Percentiles rank a stretch among this genome's conserved stretches.
These are phyloP conservation scores for Euphrasia confusa DNA, from an alignment of 257 asterid species.

Conservation along the genomic window DNA sequence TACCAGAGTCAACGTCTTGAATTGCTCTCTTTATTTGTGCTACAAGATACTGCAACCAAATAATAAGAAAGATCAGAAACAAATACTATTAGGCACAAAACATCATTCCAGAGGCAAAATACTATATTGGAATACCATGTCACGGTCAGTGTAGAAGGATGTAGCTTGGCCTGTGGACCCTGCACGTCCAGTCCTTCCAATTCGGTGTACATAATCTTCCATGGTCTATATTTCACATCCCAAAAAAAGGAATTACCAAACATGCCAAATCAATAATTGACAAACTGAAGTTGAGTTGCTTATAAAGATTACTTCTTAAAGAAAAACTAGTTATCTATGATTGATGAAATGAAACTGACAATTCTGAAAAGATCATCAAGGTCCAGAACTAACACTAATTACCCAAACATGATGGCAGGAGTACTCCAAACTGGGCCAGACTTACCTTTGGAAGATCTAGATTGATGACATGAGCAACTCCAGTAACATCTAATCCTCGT, in stretches of 20 bases:
- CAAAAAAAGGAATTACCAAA: constrained; percentile 23
- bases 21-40: constrained; percentile 83
- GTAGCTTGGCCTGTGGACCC: constrained; percentile 88
- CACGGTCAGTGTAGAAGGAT: constrained; percentile 77
- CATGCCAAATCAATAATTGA: constrained; percentile 10
- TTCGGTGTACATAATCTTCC: constrained; percentile 92
- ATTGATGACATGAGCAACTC: constrained; percentile 81
- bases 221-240: constrained; percentile 45
- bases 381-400: constrained; percentile 1
- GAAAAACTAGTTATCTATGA: not conserved
- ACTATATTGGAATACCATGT: constrained; percentile 42
- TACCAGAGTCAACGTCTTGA: constrained; percentile 78
- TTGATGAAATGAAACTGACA: constrained; percentile 10
- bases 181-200: constrained; percentile 95
- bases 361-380: constrained; percentile 6
- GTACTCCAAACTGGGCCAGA: constrained; percentile 19
- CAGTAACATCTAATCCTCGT: constrained; percentile 85
- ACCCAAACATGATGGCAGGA: constrained; percentile 6
- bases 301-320: not conserved
- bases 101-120: constrained; percentile 19
- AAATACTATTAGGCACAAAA: not conserved
- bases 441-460: constrained; percentile 88
- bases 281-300: not conserved
- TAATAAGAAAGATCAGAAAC: constrained; percentile 9
- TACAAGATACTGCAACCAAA: constrained; percentile 56